Evolutionary conservation across 768 basidiomycete species (phyloP), one percentile per base, ranked within the genome.

Genomic region (Polyporus arcularius): DNA sequence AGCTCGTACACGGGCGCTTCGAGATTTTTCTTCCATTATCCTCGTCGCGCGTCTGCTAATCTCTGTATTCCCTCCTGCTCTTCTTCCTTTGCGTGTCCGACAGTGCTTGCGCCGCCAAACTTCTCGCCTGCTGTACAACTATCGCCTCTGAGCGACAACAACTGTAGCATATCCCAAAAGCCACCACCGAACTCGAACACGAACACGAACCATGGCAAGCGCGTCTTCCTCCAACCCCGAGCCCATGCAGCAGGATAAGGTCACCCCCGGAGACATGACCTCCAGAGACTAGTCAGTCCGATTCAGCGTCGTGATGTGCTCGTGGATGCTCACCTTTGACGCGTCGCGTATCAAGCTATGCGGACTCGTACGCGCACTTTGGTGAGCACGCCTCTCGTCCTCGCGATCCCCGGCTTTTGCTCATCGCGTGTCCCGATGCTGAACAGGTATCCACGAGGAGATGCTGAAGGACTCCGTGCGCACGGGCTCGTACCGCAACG

Each of bases 381-480:
- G 94, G 94, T 94, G 41, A 45, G 60, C 30, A 18, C 28, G 38
- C 26, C 32, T 48, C 21, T 12, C 21, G 42, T 43, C 28, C 21
- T 28, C 18, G 21, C 31, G 4, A 3, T 15, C 26, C 4, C 31
- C 26, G 31, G 21, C 12, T 28, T 10, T 26, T 48, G 18, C 21
- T 26, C 12, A 18, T 48, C 12, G 42, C 28, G 40, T 39, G 49
- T 42, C 40, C 16, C 8, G 40, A 14, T n/a, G 38, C 32, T 63
- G 11, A 40, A 21, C 68, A 97, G 94, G 95, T 60, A 97, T 98
- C 68, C 96, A 98, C 74, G 96, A 98, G 78, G 97, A 99, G 79
- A 99, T 99, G 97, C 78, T 99, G 75, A 99, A 99, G 77, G 97
- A 99, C 77, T 78, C 80, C 41, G 94, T 99, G 66, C 89, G 97